A percentile compares a stretch with the other conserved stretches of the same genome.
phyloP scores from a whole-genome alignment of 2,329 filamentous ascomycete species.

The Fusarium acutatum region DNA sequence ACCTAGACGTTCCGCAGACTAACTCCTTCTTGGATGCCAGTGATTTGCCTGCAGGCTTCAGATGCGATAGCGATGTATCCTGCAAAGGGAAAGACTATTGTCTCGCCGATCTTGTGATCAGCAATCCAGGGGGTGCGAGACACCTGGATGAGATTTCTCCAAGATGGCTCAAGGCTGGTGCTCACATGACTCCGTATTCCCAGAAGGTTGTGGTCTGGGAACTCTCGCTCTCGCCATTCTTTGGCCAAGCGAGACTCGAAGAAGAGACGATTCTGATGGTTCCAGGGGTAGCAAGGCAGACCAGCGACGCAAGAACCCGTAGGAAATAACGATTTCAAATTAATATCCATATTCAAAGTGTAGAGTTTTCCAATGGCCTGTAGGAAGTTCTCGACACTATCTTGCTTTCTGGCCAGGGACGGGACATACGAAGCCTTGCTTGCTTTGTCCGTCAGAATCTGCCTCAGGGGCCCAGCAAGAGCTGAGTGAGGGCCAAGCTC shows the following conservation, averaged over 20 bases:
- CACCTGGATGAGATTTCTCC: background rate
- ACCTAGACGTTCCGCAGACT: background rate
- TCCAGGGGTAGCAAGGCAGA: background rate
- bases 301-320: background rate
- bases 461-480: slow-evolving; percentile 34
- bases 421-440: background rate
- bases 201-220: background rate
- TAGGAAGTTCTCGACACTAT: background rate
- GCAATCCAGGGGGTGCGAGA: background rate
- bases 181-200: background rate
- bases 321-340: background rate
- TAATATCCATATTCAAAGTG: background rate
- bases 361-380: background rate
- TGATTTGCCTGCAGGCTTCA: background rate
- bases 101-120: background rate
- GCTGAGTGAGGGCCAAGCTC: slow-evolving; percentile 42
- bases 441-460: background rate
- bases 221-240: background rate
- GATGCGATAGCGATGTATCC: background rate
- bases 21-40: background rate
- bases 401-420: background rate
- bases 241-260: background rate
- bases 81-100: background rate
- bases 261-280: background rate
- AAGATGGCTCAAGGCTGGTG: background rate